phyloP scores from a whole-genome alignment of 2,329 filamentous ascomycete genomes.

The Fusarium sacchari region DNA sequence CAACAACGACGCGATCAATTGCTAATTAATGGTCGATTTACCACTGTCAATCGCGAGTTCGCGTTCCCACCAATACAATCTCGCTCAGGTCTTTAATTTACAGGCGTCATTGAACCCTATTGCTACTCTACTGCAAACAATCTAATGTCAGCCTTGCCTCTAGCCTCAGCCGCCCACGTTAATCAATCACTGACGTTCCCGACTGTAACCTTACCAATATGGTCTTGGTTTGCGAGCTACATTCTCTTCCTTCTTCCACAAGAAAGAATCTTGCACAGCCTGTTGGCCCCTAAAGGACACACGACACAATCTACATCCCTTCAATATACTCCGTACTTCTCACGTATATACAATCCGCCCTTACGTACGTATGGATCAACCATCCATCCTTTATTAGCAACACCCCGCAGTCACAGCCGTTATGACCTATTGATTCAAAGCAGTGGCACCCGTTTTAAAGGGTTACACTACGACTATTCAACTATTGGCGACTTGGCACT shows the following conservation, averaged over 20 bases:
- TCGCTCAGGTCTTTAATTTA: slow-evolving; percentile 6
- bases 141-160: slow-evolving; percentile 14
- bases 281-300: background rate
- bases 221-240: slow-evolving; percentile 3
- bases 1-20: slow-evolving; percentile 12
- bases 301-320: background rate
- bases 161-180: background rate
- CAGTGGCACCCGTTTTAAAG: background rate
- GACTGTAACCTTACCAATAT: background rate
- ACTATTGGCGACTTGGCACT: background rate
- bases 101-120: slow-evolving; percentile 1
- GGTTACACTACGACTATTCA: background rate
- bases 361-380: background rate
- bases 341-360: background rate
- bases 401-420: background rate
- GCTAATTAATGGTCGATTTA: slow-evolving; percentile 22
- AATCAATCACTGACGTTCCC: background rate
- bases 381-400: background rate
- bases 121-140: background rate
- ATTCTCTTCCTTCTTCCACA: background rate
- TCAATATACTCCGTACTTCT: background rate
- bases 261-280: background rate
- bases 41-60: slow-evolving; percentile 22
- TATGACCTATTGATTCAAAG: background rate
- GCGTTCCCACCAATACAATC: slow-evolving; percentile 12